Percentiles rank a stretch among this genome's conserved stretches.
phyloP scores from a whole-genome alignment of 306 rosid genomes.

The Rosa lucieae region DNA sequence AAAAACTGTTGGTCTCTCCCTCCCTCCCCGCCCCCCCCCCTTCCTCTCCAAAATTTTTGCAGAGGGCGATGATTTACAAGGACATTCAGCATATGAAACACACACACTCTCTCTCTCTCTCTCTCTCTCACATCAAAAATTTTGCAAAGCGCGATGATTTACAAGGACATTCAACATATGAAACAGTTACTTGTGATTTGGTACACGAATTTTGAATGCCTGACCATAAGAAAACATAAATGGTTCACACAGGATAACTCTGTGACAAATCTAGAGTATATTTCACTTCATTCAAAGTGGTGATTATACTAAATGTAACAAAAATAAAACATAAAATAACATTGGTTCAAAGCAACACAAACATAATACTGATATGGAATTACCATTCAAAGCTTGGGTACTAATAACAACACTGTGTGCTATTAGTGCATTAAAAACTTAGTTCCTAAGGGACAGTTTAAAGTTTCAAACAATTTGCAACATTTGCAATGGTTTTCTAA shows the following conservation, averaged over 20 bases:
- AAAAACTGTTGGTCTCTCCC: too few species aligned
- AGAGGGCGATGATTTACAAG: not conserved
- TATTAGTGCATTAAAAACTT: not conserved
- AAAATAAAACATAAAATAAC: slow-evolving; percentile 1
- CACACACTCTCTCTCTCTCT: too few species aligned
- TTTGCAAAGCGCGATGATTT: not conserved
- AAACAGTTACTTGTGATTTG: not conserved
- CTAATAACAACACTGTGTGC: not conserved
- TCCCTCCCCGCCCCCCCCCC: not conserved
- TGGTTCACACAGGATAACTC: not conserved
- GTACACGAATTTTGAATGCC: not conserved
- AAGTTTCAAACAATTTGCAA: not conserved
- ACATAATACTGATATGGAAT: not conserved
- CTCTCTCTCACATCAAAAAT: not conserved
- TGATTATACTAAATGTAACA: not conserved
- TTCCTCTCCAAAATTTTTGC: not conserved
- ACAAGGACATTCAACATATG: too few species aligned
- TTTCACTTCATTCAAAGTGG: not conserved
- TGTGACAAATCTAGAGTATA: not conserved
- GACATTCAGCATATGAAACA: not conserved
- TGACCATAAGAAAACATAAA: not conserved
- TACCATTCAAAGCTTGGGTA: not conserved
- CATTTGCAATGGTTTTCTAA: not conserved
- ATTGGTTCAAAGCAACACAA: not conserved
- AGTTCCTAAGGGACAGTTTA: not conserved